These are phyloP conservation scores for Acanthochlamys bracteata DNA, from an alignment of 106 monocot species.

Conservation along the genomic window DNA sequence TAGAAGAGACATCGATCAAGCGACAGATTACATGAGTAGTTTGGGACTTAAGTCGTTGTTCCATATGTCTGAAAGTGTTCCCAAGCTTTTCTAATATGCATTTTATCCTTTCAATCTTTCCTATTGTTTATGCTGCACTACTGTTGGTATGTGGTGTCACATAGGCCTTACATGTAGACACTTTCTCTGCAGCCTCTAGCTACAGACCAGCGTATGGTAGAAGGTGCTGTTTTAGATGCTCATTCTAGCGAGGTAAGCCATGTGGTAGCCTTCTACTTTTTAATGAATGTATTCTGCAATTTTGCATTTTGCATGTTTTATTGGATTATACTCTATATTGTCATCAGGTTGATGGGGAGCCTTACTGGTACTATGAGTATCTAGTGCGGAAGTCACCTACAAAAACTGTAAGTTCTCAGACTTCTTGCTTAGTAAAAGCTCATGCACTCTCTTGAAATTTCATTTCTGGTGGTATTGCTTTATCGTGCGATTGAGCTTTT, in stretches of 20 bases:
- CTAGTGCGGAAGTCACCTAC: constrained; percentile 89
- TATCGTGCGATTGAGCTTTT: too few species aligned
- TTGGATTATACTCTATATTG: too few species aligned
- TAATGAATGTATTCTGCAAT: background rate
- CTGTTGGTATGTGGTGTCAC: background rate
- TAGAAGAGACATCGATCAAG: too few species aligned
- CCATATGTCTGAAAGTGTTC: too few species aligned
- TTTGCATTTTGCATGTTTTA: background rate
- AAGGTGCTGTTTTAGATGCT: constrained; percentile 91
- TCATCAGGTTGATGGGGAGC: constrained; percentile 79
- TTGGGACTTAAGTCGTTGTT: too few species aligned
- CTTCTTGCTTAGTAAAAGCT: too few species aligned
- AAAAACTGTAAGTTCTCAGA: constrained; percentile 50
- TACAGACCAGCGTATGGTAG: constrained; percentile 62
- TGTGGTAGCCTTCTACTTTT: background rate
- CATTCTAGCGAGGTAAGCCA: constrained; percentile 52
- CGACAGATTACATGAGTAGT: too few species aligned
- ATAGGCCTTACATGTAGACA: background rate
- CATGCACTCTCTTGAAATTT: too few species aligned
- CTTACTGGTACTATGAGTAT: constrained; percentile 96
- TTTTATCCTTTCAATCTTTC: background rate
- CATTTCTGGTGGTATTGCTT: too few species aligned
- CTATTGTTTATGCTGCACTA: background rate
- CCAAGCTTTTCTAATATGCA: too few species aligned
- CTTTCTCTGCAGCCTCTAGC: constrained; percentile 54